Evolutionary conservation across 2,329 filamentous ascomycete genomes (phyloP), one percentile per base, ranked within the genome.

Genomic region (Falciphora oryzae): DNA sequence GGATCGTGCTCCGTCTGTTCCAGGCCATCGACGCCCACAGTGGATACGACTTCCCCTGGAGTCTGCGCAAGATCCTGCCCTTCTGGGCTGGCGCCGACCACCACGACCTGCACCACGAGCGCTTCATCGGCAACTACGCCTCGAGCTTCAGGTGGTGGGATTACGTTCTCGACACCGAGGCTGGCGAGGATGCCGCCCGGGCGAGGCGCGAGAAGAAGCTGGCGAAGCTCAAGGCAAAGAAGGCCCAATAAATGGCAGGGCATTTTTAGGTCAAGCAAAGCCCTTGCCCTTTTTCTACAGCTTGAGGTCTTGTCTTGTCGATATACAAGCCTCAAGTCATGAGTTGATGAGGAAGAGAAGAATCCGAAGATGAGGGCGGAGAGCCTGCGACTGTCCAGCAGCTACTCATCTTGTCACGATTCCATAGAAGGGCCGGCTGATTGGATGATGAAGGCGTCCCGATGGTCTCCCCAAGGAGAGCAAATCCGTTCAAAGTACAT

Each of bases 81-180:
- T 93, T 99, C 86, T 99, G 95, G 95, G 94, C 94, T 64, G 95
- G 95, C 67, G 95, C 95, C 64, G 89, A 96, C 72, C 94, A 98
- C 80, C 95, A 99, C 81, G 95, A 99, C 74, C 82, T 93, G 59
- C 95, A 99, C 80, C 95, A 99, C 80, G 95, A 99, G 83, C 92
- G 93, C 76, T 99, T 99, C 80, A 93, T 99, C 68, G 95, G 95
- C 72, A 99, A 99, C 83, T 99, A 98, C 77, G 83, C 94, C 63
- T 97, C 93, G 75, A 96, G 92, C 83, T 99, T 99, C 87, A 87
- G 94, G 77, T 99, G 95, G 95, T 99, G 95, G 95, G 95, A 99
- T 81, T 96, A 90, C 77, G 77, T 89, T 71, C 84, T 98, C 70
- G 93, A 97, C 78, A 99, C 95, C 67, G 94, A 99, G 84, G 92